phyloP scores from a whole-genome alignment of 108 stramenopile species.

The Fistulifera solaris region DNA sequence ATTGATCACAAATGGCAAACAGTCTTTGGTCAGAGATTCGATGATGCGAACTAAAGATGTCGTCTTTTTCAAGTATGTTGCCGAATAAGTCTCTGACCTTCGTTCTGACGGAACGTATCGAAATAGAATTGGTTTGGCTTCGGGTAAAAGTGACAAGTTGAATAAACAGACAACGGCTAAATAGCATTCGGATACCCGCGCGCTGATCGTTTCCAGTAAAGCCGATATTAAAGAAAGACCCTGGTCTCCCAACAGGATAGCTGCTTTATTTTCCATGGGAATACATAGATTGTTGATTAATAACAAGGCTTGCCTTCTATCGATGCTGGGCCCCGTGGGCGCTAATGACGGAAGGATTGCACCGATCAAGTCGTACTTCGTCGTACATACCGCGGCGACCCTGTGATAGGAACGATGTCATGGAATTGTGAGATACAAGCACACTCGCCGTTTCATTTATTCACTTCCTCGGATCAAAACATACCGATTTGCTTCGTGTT shows the following conservation, averaged over 20 bases:
- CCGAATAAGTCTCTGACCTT: not conserved
- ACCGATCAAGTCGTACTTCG: not conserved
- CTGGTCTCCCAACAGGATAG: slow-evolving; percentile 16
- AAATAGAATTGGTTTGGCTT: slow-evolving; percentile 17
- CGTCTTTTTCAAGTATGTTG: not conserved
- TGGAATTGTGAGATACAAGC: not conserved
- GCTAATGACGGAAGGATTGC: slow-evolving; percentile 7
- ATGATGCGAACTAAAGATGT: slow-evolving; percentile 1
- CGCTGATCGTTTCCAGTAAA: slow-evolving; percentile 17
- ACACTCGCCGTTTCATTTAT: not conserved
- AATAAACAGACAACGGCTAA: slow-evolving; percentile 32
- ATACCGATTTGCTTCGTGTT: slow-evolving; percentile 4
- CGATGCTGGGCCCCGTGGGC: not conserved
- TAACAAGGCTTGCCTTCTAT: slow-evolving; percentile 34
- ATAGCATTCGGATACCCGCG: slow-evolving; percentile 24
- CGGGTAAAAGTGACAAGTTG: slow-evolving; percentile 32
- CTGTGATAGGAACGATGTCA: not conserved
- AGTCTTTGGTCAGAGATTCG: not conserved
- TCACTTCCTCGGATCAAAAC: not conserved
- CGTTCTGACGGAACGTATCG: slow-evolving; percentile 1
- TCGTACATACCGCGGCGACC: slow-evolving; percentile 1
- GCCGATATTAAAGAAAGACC: slow-evolving; percentile 13
- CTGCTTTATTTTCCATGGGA: slow-evolving; percentile 35
- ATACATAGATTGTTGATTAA: slow-evolving; percentile 42
- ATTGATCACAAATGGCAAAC: not conserved